Conservation (phyloP, 2,329 filamentous ascomycete species). For the Akanthomyces muscarius region DNA sequence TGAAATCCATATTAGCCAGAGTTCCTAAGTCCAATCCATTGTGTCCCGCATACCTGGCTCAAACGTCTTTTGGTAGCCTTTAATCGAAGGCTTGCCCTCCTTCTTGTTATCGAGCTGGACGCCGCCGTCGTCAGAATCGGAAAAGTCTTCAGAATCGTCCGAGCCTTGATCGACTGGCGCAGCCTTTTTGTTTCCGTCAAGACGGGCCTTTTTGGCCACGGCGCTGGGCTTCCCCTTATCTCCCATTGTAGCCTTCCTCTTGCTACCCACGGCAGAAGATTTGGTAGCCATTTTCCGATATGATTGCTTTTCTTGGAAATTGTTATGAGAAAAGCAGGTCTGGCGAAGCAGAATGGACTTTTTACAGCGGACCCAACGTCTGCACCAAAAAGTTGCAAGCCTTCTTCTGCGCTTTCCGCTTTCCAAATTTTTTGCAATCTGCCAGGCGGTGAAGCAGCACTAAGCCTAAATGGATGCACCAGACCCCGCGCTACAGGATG, state of each 20-base stretch:
- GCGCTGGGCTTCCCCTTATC: slow-evolving; percentile 42
- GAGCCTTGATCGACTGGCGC: slow-evolving; percentile 30
- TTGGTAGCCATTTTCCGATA: slow-evolving; percentile 46
- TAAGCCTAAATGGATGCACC: slow-evolving; percentile 16
- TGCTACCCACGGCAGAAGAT: slow-evolving; percentile 44
- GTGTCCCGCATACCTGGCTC: slow-evolving; percentile 37
- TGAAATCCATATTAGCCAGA: slow-evolving; percentile 26
- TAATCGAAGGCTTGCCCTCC: slow-evolving; percentile 34
- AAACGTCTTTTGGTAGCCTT: slow-evolving; percentile 34
- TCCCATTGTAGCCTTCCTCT: slow-evolving; percentile 51
- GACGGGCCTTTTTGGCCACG: slow-evolving; percentile 49
- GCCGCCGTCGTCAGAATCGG: slow-evolving; percentile 53
- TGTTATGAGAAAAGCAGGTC: slow-evolving; percentile 14
- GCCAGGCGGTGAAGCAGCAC: slow-evolving; percentile 33
- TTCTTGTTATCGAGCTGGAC: slow-evolving; percentile 41
- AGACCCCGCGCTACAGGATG: slow-evolving; percentile 16
- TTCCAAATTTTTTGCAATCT: slow-evolving; percentile 27
- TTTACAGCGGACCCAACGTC: not conserved
- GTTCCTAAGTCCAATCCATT: not conserved
- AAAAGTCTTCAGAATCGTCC: slow-evolving; percentile 39
- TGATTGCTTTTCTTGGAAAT: slow-evolving; percentile 5
- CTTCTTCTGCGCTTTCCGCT: not conserved
- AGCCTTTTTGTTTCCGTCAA: slow-evolving; percentile 32
- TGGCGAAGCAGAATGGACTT: slow-evolving; percentile 7
- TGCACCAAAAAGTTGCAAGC: slow-evolving; percentile 8